Percentiles rank a stretch among this genome's conserved stretches.
phyloP scores from a whole-genome alignment of 169 alveolate genomes.

The Cryptosporidium muris region DNA sequence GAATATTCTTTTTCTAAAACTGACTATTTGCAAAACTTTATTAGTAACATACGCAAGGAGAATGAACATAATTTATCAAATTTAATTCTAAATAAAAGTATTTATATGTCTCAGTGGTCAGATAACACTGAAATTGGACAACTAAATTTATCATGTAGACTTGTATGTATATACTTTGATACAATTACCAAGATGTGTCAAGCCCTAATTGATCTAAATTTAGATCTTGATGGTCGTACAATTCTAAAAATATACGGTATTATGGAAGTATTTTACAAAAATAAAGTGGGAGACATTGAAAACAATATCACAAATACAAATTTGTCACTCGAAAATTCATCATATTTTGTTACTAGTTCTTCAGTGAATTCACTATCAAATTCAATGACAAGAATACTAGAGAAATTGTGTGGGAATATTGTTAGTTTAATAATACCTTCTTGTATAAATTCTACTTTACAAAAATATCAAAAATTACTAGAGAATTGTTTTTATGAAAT shows the following conservation, averaged over 20 bases:
- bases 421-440: too few species aligned
- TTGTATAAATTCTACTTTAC: too few species aligned
- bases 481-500: too few species aligned
- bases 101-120: slow-evolving; percentile 10
- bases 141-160: slow-evolving; percentile 10
- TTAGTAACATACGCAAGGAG: too few species aligned
- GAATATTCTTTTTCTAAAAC: too few species aligned
- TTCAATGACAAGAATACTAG: too few species aligned
- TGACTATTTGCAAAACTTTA: too few species aligned
- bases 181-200: slow-evolving; percentile 2
- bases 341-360: too few species aligned
- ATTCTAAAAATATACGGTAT: slow-evolving; percentile 19
- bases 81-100: not conserved
- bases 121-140: slow-evolving; percentile 25
- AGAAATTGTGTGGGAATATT: too few species aligned
- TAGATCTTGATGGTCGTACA: slow-evolving; percentile 35
- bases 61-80: slow-evolving; percentile 8
- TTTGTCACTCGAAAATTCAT: too few species aligned
- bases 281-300: not conserved
- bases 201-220: not conserved
- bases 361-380: too few species aligned
- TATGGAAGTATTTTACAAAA: slow-evolving; percentile 12
- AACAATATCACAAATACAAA: not conserved
- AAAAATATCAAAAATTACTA: too few species aligned
- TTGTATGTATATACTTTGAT: not conserved